Evolutionary conservation across 2,329 filamentous ascomycete genomes (phyloP), one percentile per base, ranked within the genome.

Genomic region (Cladosporium cucumerinum): DNA sequence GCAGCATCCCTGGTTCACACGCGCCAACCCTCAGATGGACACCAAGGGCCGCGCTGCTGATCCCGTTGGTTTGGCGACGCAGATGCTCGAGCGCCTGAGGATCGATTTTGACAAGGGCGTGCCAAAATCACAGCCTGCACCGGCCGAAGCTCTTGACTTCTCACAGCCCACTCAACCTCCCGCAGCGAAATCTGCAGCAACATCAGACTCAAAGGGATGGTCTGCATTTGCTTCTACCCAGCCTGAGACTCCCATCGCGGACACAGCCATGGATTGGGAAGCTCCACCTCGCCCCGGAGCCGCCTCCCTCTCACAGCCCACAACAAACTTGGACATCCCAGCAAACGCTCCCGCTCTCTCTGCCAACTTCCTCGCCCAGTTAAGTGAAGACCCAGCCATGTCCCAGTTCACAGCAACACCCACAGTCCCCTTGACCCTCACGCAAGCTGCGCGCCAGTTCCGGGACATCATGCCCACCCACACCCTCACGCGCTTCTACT

Each of bases 1-100:
- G 66, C 88, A 91, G 69, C 95, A 99, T 78, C 94, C 93, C 1
- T 99, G 95, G 95, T 97, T 92, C 76, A 97, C 92, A 3, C 86
- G 92, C 54, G 84, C 84, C 66, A 99, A 98, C 76, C 85, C 84
- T 34, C 89, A 93, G 71, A 83, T 98, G 58, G 87, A 88, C 4
- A 74, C 85, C 0, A 89, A 93, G 66, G 94, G 94, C 70, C 87
- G 84, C 68, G 84, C 93, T 36, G 85, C 85, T 12, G 92, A 98
- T 72, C 91, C 92, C 0, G 82, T 98, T 67, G 86, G 87, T 63
- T 83, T 99, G 55, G 95, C 95, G n/a, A 96, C 95, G 0, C 88
- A 92, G 74, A 97, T 99, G 92, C 88, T 99, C 63, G 92, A 96
- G 75, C 90, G 88, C 63, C 86, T 99, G 18, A 90, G 87, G 68